Conservation (phyloP, 345 rosid species). For the Moringa oleifera region DNA sequence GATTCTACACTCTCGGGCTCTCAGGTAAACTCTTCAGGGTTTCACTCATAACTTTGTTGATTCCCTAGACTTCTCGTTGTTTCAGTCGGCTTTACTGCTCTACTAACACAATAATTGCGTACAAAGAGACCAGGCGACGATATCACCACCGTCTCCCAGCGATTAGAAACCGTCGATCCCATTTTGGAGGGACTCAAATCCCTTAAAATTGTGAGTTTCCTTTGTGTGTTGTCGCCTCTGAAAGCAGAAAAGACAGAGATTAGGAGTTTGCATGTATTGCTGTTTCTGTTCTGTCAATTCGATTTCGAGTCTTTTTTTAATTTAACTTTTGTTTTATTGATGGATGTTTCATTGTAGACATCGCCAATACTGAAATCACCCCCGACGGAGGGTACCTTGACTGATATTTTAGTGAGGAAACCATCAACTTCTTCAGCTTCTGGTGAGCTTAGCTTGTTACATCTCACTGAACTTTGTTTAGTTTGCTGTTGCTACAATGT, state of each 20-base stretch:
- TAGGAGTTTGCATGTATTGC: neutral
- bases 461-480: neutral
- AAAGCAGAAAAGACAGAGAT: neutral
- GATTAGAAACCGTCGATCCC: conserved; percentile 60
- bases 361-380: conserved; percentile 65
- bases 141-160: conserved; percentile 76
- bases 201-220: conserved; percentile 59
- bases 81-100: conserved; percentile 1
- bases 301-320: neutral
- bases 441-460: conserved; percentile 31
- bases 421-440: conserved; percentile 51
- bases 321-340: neutral
- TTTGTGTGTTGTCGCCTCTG: neutral
- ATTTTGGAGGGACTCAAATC: conserved; percentile 70
- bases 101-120: neutral
- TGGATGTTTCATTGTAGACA: conserved; percentile 34
- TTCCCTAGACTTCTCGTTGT: neutral
- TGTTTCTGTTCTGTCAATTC: too few relatives aligned
- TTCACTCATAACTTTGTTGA: conserved; percentile 2
- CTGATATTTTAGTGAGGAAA: conserved; percentile 86
- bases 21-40: conserved; percentile 32
- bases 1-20: conserved; percentile 43
- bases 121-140: conserved; percentile 43
- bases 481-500: neutral
- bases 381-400: conserved; percentile 77